Percentiles rank a stretch among this genome's conserved stretches.
These are phyloP conservation scores for Tetrahymena elliotti DNA, from an alignment of 73 alveolate species.

Conservation along the genomic window DNA sequence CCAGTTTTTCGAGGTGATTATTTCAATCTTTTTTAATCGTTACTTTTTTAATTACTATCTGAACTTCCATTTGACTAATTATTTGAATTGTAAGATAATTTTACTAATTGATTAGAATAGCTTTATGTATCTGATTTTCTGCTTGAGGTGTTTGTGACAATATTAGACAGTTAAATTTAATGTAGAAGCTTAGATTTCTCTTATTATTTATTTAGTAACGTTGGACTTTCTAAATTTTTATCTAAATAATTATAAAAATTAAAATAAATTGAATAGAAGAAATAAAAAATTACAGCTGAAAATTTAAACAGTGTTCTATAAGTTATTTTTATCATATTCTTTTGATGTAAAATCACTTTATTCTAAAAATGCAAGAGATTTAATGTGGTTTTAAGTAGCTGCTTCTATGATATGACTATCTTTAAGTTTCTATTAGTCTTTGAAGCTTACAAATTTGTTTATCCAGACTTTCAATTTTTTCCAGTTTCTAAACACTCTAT, in stretches of 20 bases:
- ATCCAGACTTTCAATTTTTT: background rate
- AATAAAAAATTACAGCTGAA: background rate
- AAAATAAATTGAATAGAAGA: background rate
- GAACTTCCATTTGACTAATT: background rate
- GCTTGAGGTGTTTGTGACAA: background rate
- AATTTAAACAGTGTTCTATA: background rate
- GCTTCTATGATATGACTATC: background rate
- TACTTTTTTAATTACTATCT: background rate
- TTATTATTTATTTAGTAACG: background rate
- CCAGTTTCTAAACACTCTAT: background rate
- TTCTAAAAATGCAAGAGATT: background rate
- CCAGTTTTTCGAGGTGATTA: background rate
- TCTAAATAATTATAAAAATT: background rate
- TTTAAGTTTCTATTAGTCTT: background rate
- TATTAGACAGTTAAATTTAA: background rate
- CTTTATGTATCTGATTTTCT: background rate
- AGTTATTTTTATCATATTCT: background rate
- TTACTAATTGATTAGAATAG: background rate
- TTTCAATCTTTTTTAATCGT: background rate
- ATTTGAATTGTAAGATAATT: background rate
- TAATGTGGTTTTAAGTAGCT: background rate
- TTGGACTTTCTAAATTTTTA: background rate
- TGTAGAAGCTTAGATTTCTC: background rate
- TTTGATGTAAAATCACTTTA: background rate
- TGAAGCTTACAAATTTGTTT: background rate